Evolutionary conservation across 768 basidiomycete genomes (phyloP), one percentile per base, ranked within the genome.

Genomic region (Boletus huronensis): DNA sequence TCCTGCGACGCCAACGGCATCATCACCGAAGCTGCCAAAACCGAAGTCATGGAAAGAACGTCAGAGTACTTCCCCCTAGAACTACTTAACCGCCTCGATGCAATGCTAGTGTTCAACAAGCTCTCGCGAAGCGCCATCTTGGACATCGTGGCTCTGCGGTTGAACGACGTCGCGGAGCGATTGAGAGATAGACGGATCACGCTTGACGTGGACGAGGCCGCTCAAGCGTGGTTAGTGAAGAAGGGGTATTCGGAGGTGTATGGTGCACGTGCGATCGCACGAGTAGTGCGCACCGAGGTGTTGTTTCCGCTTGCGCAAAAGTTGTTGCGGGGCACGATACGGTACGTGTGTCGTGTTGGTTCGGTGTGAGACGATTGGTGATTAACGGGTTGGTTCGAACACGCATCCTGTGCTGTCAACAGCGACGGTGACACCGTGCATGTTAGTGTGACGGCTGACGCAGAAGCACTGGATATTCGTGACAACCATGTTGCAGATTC

Each of bases 101-200:
- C 88, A 1, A 88, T 90, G 72, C 75, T 89, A 16, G 86, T 96
- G 9, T 96, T 97, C 77, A 95, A 95, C 77, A 94, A 93, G 65
- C 83, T 97, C 17, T 85, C 88, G 2, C 79, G 77, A 25, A 67
- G 73, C 23, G 85, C 88, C 4, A 88, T 95, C 50, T 72, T 90
- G n/a, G 74, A 87, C 45, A 87, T 97, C 23, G 91, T 95, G 19
- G 75, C 76, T 3, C 76, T 96, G 8, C 83, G 93, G 9, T 76
- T 96, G 17, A 73, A 76, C 13, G 93, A 96, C 49, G 84, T 95
- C 0, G 80, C 84, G 14, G 73, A 77, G 1, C 75, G 93, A 35
- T 73, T 96, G 35, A 78, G 76, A 55, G 73, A 78, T 46, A 75
- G 87, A 31, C 72, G 87, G 17, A 92, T 96, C 53, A 81, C 73